Evolutionary conservation across 306 rosid genomes (phyloP), one percentile per base, ranked within the genome.

Genomic region (Luffa aegyptiaca): DNA sequence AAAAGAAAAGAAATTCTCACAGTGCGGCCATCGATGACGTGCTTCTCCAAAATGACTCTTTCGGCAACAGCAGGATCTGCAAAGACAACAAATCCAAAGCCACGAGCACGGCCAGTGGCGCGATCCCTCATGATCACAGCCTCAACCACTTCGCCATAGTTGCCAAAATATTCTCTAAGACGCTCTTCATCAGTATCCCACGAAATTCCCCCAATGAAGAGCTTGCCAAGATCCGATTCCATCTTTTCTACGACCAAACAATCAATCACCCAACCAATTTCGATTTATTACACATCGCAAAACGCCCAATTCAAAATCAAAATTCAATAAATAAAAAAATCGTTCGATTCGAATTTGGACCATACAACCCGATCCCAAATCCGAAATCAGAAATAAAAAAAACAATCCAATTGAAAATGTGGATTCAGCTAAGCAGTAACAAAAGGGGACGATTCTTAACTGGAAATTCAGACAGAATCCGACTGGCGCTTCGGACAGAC

Each of bases 101-200:
- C 98, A 31, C 98, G 97, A 82, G 98, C 98, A 17, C 98, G 98
- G 16, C 98, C 98, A 0, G 98, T 93, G 13, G 93, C 65, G 7
- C 98, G 98, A 89, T 93, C 98, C 84, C 96, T 90, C 97, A 93
- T 93, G 93, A 93, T 93, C 88, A 90, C 96, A 33, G 97, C 90
- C 85, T 93, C 97, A 52, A 90, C 92, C 79, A 93, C 98, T 90
- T 93, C 96, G 33, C 98, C 98, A 59, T 90, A 93, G 41, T 84
- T 92, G 81, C 91, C 80, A 80, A 93, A 93, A 82, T 93, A 89
- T 20, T 90, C 96, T 76, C 88, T 92, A 58, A 93, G 97, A 65
- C 97, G 93, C 81, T 90, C 97, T 85, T 93, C 97, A 81, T 93
- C 96, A 45, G 98, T 93, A 84, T 93, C 97, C 98, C 98, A 93